Evolutionary conservation across 2,329 filamentous ascomycete genomes (phyloP), one percentile per base, ranked within the genome.

Genomic region (Diplocarpon mali): DNA sequence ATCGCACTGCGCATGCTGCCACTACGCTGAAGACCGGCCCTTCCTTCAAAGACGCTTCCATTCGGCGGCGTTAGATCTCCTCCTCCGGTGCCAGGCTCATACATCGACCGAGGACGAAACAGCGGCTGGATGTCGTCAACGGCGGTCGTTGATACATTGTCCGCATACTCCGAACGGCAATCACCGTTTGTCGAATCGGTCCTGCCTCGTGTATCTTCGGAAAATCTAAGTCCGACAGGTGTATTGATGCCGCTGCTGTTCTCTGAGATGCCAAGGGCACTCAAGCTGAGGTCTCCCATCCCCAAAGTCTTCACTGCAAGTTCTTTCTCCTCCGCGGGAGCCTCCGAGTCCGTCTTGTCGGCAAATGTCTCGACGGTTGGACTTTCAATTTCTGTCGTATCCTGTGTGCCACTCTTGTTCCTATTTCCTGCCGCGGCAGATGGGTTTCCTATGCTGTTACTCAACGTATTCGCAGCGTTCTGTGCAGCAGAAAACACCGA

Each of bases 401-500:
- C 58, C 20, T 59, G 58, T 44, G 59, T 58, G 28, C 60, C 50
- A 35, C 49, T 66, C 49, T 57, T 69, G 37, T 64, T 69, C 51
- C 65, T 68, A 55, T 69, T 69, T 40, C 66, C 64, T n/a, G 75
- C 73, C 7, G 69, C 66, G 42, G 77, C 70, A 27, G 71, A 70
- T 3, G 72, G 75, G 60, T 79, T 89, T 39, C 78, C 76, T 38
- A 95, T 81, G 38, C 80, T 86, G 51, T 75, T 85, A 54, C 75
- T 86, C 4, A 89, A 63, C 14, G 77, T 80, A 52, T 70, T 87
- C 12, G 89, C 88, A 35, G 90, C 90, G 72, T 83, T 95, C 64
- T 96, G 90, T 14, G 92, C 92, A 37, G 83, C 90, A 34, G 87
- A 90, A 52, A 98, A 78, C 60, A 98, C 85, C 20, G 85, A 89